Percentiles rank a stretch among this genome's conserved stretches.
phyloP scores from a whole-genome alignment of 2,329 filamentous ascomycete genomes.

The Cryphonectria carpinicola region DNA sequence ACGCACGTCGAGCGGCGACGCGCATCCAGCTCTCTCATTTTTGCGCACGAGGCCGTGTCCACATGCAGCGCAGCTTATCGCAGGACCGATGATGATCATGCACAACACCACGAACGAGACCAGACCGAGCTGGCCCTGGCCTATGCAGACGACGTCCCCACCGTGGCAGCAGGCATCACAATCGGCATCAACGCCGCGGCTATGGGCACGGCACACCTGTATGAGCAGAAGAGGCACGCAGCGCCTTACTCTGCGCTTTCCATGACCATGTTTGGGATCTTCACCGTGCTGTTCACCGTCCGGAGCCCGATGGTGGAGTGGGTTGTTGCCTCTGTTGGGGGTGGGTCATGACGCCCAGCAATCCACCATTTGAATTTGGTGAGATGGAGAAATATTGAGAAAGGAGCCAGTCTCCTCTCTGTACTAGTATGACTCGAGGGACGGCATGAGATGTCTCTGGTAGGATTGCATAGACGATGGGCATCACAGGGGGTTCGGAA shows the following conservation, averaged over 20 bases:
- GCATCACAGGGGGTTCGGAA: neutral
- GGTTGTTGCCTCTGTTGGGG: constrained; percentile 40
- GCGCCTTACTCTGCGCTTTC: constrained; percentile 60
- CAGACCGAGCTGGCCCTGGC: neutral
- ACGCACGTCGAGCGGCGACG: constrained; percentile 4
- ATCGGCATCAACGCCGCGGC: constrained; percentile 63
- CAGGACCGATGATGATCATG: neutral
- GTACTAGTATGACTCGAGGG: neutral
- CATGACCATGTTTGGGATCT: constrained; percentile 61
- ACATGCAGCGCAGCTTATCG: neutral
- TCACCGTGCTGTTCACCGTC: constrained; percentile 59
- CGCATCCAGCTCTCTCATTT: neutral
- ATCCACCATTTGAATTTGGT: neutral
- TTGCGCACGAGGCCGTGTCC: neutral
- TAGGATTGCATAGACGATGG: neutral
- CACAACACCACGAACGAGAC: no score
- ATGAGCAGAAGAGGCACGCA: constrained; percentile 55
- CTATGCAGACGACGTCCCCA: constrained; percentile 37
- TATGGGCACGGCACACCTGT: constrained; percentile 62
- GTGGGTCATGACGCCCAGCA: constrained; percentile 26
- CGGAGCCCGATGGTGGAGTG: constrained; percentile 49
- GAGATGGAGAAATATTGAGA: neutral
- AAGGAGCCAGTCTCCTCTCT: neutral
- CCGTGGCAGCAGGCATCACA: constrained; percentile 55
- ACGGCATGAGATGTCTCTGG: neutral